A percentile compares a stretch with the other conserved stretches of the same genome.
Conservation (phyloP, 768 basidiomycete genomes). For the Kwoniella mangroviensis region DNA sequence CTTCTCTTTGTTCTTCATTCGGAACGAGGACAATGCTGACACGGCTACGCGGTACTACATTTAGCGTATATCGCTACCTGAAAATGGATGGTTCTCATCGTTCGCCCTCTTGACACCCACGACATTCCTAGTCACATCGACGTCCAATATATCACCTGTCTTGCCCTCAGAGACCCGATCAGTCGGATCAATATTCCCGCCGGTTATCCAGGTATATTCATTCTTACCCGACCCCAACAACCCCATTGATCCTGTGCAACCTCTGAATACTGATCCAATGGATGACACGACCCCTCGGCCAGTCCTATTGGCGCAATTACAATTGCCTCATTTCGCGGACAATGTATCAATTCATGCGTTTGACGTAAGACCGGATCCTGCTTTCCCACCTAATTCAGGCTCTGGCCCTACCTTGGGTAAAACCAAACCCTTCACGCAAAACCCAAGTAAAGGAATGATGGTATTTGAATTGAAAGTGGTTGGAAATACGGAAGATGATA, state of each 20-base stretch:
- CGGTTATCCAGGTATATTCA: constrained; percentile 50
- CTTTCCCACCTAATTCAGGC: constrained; percentile 33
- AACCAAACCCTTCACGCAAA: constrained; percentile 46
- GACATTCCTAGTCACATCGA: constrained; percentile 46
- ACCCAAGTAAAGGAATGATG: constrained; percentile 44
- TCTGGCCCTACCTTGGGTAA: constrained; percentile 17
- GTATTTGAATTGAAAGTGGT: constrained; percentile 44
- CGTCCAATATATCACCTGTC: constrained; percentile 40
- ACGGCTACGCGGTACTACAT: neutral
- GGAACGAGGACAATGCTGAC: too few relatives aligned
- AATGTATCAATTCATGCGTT: constrained; percentile 35
- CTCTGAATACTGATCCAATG: constrained; percentile 37
- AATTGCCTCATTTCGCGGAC: constrained; percentile 39
- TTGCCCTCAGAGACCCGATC: constrained; percentile 29
- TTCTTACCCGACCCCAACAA: constrained; percentile 39
- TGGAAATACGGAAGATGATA: constrained; percentile 23
- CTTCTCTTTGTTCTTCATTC: neutral
- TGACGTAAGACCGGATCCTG: constrained; percentile 50
- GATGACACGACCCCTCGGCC: constrained; percentile 49
- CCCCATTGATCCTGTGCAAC: constrained; percentile 36
- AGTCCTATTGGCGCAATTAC: constrained; percentile 40
- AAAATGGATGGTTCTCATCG: constrained; percentile 47
- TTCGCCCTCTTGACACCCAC: constrained; percentile 50
- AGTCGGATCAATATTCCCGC: constrained; percentile 39
- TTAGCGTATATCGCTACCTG: constrained; percentile 42